Percentiles rank a stretch among this genome's conserved stretches.
Conservation (phyloP, 441 rosid genomes). For the Iberis amara region DNA sequence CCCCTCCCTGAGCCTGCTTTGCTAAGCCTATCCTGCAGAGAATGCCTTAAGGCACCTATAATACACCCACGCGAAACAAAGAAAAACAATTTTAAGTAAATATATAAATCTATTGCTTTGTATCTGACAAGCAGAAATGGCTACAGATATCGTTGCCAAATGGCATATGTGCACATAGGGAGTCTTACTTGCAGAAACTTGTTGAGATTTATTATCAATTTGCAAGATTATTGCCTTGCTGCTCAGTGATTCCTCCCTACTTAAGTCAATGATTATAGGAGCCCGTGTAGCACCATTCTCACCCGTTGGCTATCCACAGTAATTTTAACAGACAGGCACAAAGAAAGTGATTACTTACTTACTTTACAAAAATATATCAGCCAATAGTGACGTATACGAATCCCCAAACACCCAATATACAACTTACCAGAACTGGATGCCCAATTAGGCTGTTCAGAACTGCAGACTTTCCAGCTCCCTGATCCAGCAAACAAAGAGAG, state of each 20-base stretch:
- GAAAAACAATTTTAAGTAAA: constrained; percentile 1
- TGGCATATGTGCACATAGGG: constrained; percentile 12
- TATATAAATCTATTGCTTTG: constrained; percentile 8
- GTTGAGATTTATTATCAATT: constrained; percentile 61
- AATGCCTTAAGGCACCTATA: constrained; percentile 68
- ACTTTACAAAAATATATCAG: constrained; percentile 3
- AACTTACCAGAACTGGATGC: constrained; percentile 67
- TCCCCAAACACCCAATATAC: constrained; percentile 12
- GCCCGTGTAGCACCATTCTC: constrained; percentile 81
- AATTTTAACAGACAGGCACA: constrained; percentile 8
- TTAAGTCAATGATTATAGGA: constrained; percentile 57
- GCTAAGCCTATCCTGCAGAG: constrained; percentile 71
- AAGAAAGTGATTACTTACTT: background rate
- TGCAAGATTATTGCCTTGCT: constrained; percentile 64
- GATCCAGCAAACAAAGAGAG: constrained; percentile 29
- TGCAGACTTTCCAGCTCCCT: constrained; percentile 80
- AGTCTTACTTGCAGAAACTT: constrained; percentile 68
- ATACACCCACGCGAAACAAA: constrained; percentile 18
- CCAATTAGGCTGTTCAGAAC: constrained; percentile 64
- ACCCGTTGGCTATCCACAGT: constrained; percentile 53
- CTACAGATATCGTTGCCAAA: constrained; percentile 6
- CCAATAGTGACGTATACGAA: constrained; percentile 14
- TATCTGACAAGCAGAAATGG: constrained; percentile 15
- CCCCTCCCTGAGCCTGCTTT: constrained; percentile 58
- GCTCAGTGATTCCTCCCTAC: constrained; percentile 52